phyloP scores from a whole-genome alignment of 1,139 yeast species.

The Nadsonia starkeyi-henricii region DNA sequence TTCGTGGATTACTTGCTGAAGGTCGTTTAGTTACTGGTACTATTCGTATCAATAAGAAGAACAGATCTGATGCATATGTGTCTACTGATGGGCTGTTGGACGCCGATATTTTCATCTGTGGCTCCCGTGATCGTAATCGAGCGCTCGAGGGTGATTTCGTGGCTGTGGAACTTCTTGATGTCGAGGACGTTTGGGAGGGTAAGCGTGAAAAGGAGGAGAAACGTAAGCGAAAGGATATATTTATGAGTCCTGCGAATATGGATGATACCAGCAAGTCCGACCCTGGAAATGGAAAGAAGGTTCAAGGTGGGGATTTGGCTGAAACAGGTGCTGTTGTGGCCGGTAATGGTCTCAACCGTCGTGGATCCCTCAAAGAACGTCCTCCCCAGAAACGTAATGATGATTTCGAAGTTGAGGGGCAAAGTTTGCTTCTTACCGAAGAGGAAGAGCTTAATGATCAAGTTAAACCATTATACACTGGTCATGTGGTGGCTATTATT shows the following conservation, averaged over 20 bases:
- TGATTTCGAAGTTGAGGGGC: conserved; percentile 98
- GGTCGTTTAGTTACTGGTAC: conserved; percentile 89
- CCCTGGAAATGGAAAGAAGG: too few species aligned
- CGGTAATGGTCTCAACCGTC: conserved; percentile 46
- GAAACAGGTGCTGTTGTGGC: conserved; percentile 9
- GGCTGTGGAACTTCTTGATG: conserved; percentile 85
- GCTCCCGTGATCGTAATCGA: conserved; percentile 96
- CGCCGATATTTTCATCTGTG: conserved; percentile 94
- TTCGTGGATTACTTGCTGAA: conserved; percentile 78
- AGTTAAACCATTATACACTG: conserved; percentile 87
- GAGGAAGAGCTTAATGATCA: conserved; percentile 94
- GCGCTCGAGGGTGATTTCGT: conserved; percentile 95
- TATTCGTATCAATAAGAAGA: conserved; percentile 84
- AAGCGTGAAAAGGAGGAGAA: conserved; percentile 95
- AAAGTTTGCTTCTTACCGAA: conserved; percentile 75
- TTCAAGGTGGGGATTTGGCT: too few species aligned
- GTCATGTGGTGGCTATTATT: conserved; percentile 94
- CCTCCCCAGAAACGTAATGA: conserved; percentile 98
- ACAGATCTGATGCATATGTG: conserved; percentile 93
- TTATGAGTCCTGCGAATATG: conserved; percentile 11
- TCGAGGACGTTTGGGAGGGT: conserved; percentile 95
- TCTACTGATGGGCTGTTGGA: conserved; percentile 90
- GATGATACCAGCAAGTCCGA: conserved; percentile 10
- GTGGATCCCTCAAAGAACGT: conserved; percentile 85
- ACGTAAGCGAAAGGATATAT: conserved; percentile 72